Evolutionary conservation across 371 early-diverging fungal species (phyloP), one percentile per base, ranked within the genome.

Genomic region (Apophysomyces ossiformis): DNA sequence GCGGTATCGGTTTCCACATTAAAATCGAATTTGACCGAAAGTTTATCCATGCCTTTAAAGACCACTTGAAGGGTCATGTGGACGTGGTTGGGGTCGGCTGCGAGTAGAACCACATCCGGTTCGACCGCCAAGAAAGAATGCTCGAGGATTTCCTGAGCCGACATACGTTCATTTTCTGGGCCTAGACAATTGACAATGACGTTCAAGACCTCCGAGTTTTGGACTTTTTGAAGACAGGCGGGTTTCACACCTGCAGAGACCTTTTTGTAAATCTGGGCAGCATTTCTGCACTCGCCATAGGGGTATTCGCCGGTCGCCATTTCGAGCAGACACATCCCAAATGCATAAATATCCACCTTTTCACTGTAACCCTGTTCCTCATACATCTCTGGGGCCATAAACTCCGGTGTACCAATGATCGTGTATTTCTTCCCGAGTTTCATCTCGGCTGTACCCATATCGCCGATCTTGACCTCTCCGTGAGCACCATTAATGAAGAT

Each of bases 391-490:
- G 32, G 32, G 32, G 32, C 32, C 32, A 26, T 26, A 26, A 26
- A 26, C 32, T 26, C 32, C 96, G 95, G 95, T 0, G 93, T 92
- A 12, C 94, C 90, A 68, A 86, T 84, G 3, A 85, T 67, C n/a
- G 84, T 87, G 60, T 86, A 82, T 41, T 81, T 90, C 80, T 80
- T 83, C 37, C 78, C 83, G 39, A 77, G 66, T n/a, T 80, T 83
- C 81, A 77, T 77, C 58, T 81, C 77, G 21, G 81, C 81, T 26
- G 81, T 77, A 12, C 96, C 96, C 67, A 96, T 84, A 75, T 96
- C 96, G 16, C 96, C 96, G 70, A 95, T 93, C 76, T 95, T 96
- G 58, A 93, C 91, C 70, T 93, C 90, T 41, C 95, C 95, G 72
- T 92, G 89, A 63, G 92, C 89, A 44, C 93, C 93, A 72, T 94